phyloP scores from a whole-genome alignment of 768 basidiomycete genomes.

The Leccinum rimulosum region DNA sequence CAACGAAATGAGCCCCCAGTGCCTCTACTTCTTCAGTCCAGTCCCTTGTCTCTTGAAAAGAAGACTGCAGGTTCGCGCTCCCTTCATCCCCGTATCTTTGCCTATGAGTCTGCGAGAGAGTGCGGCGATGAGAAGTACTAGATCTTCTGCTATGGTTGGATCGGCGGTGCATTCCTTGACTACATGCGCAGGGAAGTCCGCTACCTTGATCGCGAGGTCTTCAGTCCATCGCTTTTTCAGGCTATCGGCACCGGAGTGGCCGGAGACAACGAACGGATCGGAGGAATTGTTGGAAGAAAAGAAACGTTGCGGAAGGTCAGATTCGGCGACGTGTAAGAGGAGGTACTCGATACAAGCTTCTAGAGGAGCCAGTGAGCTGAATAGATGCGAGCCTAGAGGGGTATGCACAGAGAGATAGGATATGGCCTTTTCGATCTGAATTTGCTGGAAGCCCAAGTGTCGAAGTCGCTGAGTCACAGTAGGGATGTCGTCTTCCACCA shows the following conservation, averaged over 20 bases:
- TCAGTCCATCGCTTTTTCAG: conserved; percentile 76
- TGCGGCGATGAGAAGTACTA: conserved; percentile 53
- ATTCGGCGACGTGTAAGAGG: conserved; percentile 79
- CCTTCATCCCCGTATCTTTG: conserved; percentile 33
- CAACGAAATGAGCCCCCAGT: conserved; percentile 51
- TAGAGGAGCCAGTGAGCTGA: conserved; percentile 56
- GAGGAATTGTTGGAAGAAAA: conserved; percentile 64
- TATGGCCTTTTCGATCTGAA: conserved; percentile 50
- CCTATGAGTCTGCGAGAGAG: conserved; percentile 59
- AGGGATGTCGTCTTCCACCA: conserved; percentile 42
- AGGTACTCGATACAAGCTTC: conserved; percentile 86
- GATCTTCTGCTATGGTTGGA: conserved; percentile 39
- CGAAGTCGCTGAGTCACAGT: conserved; percentile 54
- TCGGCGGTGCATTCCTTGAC: conserved; percentile 56
- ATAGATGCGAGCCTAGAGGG: conserved; percentile 56
- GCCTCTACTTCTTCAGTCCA: conserved; percentile 47
- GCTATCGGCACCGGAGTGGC: conserved; percentile 59
- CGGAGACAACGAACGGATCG: conserved; percentile 63
- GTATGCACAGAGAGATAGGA: conserved; percentile 60
- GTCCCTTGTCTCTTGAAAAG: conserved; percentile 14
- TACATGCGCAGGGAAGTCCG: conserved; percentile 73
- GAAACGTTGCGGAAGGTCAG: conserved; percentile 78
- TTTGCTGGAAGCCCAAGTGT: conserved; percentile 62
- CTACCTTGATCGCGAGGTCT: conserved; percentile 78
- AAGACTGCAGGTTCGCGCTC: conserved; percentile 28